These are phyloP conservation scores for Russula foetens DNA, from an alignment of 768 basidiomycete genomes.

Conservation along the genomic window DNA sequence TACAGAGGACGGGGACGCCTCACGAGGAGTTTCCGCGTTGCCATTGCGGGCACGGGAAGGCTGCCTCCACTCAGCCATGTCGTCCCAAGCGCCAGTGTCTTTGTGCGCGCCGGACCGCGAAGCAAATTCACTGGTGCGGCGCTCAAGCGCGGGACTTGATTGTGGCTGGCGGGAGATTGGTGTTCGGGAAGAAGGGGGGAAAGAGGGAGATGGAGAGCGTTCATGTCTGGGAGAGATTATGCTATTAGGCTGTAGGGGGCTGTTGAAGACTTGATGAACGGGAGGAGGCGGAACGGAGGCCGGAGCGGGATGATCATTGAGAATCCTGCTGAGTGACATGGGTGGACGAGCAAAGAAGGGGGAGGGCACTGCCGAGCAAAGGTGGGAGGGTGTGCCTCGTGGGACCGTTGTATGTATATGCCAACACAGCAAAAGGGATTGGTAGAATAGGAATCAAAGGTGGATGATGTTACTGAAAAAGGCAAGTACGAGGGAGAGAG, in stretches of 20 bases:
- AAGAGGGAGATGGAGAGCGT: slow-evolving; percentile 13
- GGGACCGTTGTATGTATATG: slow-evolving; percentile 4
- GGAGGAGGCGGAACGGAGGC: slow-evolving; percentile 20
- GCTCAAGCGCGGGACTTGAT: slow-evolving; percentile 24
- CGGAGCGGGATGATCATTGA: slow-evolving; percentile 43
- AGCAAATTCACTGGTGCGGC: slow-evolving; percentile 28
- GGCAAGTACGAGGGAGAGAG: neutral
- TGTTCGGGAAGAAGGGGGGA: slow-evolving; percentile 13
- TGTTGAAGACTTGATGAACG: slow-evolving; percentile 27
- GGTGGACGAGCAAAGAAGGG: neutral
- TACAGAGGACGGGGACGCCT: slow-evolving; percentile 27
- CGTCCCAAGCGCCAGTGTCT: slow-evolving; percentile 34
- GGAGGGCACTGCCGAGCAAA: neutral
- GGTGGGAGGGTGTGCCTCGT: slow-evolving; percentile 4
- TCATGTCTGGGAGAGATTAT: slow-evolving; percentile 22
- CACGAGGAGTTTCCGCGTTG: slow-evolving; percentile 29
- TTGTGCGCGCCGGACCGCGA: slow-evolving; percentile 35
- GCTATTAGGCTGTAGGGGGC: slow-evolving; percentile 23
- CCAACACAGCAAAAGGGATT: neutral
- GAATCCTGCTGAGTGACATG: slow-evolving; percentile 24
- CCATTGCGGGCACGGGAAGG: slow-evolving; percentile 32
- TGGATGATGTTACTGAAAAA: neutral
- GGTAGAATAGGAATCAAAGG: neutral
- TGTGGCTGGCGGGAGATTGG: slow-evolving; percentile 20
- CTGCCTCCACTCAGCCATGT: slow-evolving; percentile 32